Evolutionary conservation across 345 rosid genomes (phyloP).

Genomic region (Abelmoschus esculentus): DNA sequence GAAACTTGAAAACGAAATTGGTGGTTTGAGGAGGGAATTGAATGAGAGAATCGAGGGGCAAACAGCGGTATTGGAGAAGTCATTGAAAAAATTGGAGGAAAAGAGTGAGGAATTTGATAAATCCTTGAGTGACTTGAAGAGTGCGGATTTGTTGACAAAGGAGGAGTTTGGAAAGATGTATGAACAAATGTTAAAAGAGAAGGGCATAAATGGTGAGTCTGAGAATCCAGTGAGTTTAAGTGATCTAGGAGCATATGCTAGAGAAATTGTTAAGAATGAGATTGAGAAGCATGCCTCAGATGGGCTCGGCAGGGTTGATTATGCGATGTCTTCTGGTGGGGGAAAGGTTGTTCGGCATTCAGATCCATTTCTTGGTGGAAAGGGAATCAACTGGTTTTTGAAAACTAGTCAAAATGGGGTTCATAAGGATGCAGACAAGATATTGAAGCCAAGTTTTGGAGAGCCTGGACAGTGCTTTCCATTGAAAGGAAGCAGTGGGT

Average conservation of each 20-base stretch:
- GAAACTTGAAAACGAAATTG: conserved; percentile 54
- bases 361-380: conserved; percentile 43
- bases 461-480: conserved; percentile 98
- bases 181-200: conserved; percentile 49
- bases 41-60: conserved; percentile 35
- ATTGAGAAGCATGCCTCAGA: conserved; percentile 89
- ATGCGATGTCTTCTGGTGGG: conserved; percentile 67
- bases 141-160: conserved; percentile 45
- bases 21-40: conserved; percentile 44
- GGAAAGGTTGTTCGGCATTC: conserved; percentile 67
- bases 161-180: conserved; percentile 57
- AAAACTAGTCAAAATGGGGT: conserved; percentile 26
- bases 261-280: conserved; percentile 69
- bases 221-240: conserved; percentile 43
- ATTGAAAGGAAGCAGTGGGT: conserved; percentile 66
- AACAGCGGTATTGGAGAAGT: conserved; percentile 25
- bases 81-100: conserved; percentile 45
- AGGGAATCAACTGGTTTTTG: conserved; percentile 40
- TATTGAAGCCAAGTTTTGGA: conserved; percentile 90
- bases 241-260: conserved; percentile 67
- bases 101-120: conserved; percentile 44
- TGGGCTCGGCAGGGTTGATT: conserved; percentile 81
- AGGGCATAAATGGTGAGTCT: conserved; percentile 12
- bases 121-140: conserved; percentile 53
- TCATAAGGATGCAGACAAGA: conserved; percentile 50